A percentile compares a stretch with the other conserved stretches of the same genome.
These are phyloP conservation scores for Monosporascus ibericus DNA, from an alignment of 2,329 filamentous ascomycete species.

Conservation along the genomic window DNA sequence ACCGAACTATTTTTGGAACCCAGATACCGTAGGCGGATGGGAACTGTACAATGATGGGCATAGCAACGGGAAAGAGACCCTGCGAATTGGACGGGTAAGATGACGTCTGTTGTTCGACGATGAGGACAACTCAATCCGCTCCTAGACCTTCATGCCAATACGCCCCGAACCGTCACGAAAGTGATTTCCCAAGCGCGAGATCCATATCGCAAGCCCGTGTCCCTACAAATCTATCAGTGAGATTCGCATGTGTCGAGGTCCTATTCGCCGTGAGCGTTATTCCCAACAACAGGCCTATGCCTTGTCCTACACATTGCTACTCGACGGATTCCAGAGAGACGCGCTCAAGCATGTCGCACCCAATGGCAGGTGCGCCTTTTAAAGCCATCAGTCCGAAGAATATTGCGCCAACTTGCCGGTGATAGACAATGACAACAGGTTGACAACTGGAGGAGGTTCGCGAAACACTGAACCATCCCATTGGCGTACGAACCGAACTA, in stretches of 20 bases:
- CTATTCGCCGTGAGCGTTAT: too few species aligned
- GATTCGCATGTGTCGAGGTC: too few species aligned
- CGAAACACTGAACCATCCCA: not conserved
- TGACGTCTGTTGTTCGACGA: not conserved
- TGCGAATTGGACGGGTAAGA: not conserved
- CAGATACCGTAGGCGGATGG: not conserved
- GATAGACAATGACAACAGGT: not conserved
- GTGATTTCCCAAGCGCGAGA: too few species aligned
- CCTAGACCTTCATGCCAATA: constrained; percentile 4
- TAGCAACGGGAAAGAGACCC: not conserved
- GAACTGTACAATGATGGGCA: not conserved
- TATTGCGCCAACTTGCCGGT: not conserved
- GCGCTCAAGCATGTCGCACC: not conserved
- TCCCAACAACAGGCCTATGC: not conserved
- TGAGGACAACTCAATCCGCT: constrained; percentile 6
- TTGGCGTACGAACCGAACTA: too few species aligned
- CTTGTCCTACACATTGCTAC: not conserved
- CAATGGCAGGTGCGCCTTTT: not conserved
- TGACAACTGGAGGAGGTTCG: not conserved
- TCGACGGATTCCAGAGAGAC: too few species aligned
- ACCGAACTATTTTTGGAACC: not conserved
- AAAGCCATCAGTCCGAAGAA: not conserved
- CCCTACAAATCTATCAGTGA: too few species aligned
- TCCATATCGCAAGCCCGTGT: too few species aligned
- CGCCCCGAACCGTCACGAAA: not conserved